Evolutionary conservation across 495 filamentous ascomycete genomes (phyloP), one percentile per base, ranked within the genome.

Genomic region (Penicillium arizonense): DNA sequence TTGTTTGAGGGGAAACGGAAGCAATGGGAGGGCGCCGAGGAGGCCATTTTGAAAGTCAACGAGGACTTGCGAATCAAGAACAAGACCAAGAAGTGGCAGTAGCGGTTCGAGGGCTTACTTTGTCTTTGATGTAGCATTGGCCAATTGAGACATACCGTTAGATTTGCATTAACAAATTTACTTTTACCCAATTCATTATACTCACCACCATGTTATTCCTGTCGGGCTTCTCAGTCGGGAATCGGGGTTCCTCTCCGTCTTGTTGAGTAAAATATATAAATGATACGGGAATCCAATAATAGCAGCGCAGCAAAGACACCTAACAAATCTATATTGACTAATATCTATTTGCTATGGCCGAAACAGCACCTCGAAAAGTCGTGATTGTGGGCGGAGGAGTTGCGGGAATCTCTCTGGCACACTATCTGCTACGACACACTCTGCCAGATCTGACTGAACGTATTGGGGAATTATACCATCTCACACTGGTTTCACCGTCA

Each of bases 1-100:
- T 65, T 57, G 44, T 74, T 74, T 47, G 68, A 71, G 5, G 47
- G 47, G 18, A 38, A 38, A 39, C 40, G 57, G 10, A 53, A 55
- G 50, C 45, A 41, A 40, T 55, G 47, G 52, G 42, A 41, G 20
- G 47, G 53, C 21, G 57, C 44, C 14, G 37, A 40, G 14, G 10
- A 40, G 10, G 37, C 37, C 10, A 40, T 40, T 3, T 20, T 40
- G 37, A 40, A 40, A 20, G 37, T 40, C n/a, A 40, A 40, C 37
- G 37, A 40, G 14, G 37, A 40, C 2, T 40, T 40, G 37, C 37
- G 37, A 1, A 1, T 40, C 37, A 40, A 40, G 37, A 40, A 40
- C 16, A 16, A 40, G 37, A 40, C 37, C n/a, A 40, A 40, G 37
- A 40, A 40, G 37, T 40, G 37, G 37, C 37, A 40, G 16, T 40